Base-by-base conservation (phyloP, 192 early-diverging fungal species). In the Funneliformis mosseae region DNA sequence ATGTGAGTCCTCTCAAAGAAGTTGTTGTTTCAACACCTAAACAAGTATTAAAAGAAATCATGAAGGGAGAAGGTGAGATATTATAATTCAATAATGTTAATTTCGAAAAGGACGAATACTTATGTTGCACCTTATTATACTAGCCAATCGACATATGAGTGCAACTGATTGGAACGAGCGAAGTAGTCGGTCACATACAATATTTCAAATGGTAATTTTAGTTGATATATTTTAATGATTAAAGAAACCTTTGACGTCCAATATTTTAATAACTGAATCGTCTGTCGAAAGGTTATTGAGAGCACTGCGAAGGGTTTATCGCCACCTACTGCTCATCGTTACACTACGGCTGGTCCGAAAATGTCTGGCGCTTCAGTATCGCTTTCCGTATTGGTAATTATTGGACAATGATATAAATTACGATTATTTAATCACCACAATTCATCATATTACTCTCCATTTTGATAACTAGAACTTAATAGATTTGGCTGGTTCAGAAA, bases 401-500 rank as follows among this genome's bases (percentile, higher is more conserved):
- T 64, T 27, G 59, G 16, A n/a, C 4, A 23, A n/a, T 61, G 33
- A 33, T 33, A 33, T 61, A n/a, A 61, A 1, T 9, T 16, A 64
- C 25, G 27, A 28, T 18, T 28, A 64, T 28, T 12, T 64, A 6
- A 28, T 64, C 3, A 28, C 6, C 14, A 11, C 5, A 3, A 50
- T 46, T 50, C 0, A 48, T 46, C 61, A 11, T 41, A 7, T 41
- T 61, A 5, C 8, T 39, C 62, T 39, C 7, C 18, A 61, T 42
- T 61, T 42, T 23, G 21, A 7, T 39, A 85, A 82, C 61, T 84
- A 85, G 82, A 99, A 98, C 80, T 89, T 99, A 74, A 96, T 99
- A 63, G 98, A 99, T 85, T 83, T 99, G 80, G 97, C 97, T 8
- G 98, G 98, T 28, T 95, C 95, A 11, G 98, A 99, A 86, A 95